Percentiles rank a stretch among this genome's conserved stretches.
Evolutionary conservation across 208 protist species (phyloP).

Genomic region (Hexamita inflata): DNA sequence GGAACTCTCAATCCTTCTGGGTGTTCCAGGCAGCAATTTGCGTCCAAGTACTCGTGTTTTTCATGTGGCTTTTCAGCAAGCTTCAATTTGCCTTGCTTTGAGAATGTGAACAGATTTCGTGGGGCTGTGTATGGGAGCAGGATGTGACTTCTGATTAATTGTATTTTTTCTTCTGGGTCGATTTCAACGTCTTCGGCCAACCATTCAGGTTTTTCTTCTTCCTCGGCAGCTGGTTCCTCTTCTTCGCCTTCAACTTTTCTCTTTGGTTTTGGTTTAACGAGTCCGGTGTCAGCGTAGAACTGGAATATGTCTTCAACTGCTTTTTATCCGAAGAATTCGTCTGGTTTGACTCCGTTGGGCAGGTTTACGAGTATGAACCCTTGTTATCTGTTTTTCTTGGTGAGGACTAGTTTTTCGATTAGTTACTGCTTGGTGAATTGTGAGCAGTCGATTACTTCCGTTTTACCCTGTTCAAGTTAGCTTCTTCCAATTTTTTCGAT

Average conservation of each 20-base stretch:
- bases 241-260: conserved; percentile 8
- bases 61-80: neutral
- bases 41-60: neutral
- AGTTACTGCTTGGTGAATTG: neutral
- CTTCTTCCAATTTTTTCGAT: too few relatives aligned
- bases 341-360: neutral
- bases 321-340: neutral
- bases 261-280: neutral
- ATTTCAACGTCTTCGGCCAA: conserved; percentile 1
- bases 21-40: conserved; percentile 3
- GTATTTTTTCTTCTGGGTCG: conserved; percentile 1
- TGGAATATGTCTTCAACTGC: neutral
- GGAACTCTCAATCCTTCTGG: conserved; percentile 17
- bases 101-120: neutral
- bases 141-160: neutral
- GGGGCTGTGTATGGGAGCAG: conserved; percentile 23
- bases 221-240: neutral
- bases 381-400: neutral
- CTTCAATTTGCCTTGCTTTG: neutral
- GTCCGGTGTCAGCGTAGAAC: neutral
- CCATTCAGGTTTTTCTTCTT: neutral
- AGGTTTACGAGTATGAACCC: conserved; percentile 8
- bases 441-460: neutral
- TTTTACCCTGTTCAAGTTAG: too few relatives aligned
- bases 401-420: neutral